Percentiles rank a stretch among this genome's conserved stretches.
These are phyloP conservation scores for Leccinum truebloodii DNA, from an alignment of 768 basidiomycete species.

Conservation along the genomic window DNA sequence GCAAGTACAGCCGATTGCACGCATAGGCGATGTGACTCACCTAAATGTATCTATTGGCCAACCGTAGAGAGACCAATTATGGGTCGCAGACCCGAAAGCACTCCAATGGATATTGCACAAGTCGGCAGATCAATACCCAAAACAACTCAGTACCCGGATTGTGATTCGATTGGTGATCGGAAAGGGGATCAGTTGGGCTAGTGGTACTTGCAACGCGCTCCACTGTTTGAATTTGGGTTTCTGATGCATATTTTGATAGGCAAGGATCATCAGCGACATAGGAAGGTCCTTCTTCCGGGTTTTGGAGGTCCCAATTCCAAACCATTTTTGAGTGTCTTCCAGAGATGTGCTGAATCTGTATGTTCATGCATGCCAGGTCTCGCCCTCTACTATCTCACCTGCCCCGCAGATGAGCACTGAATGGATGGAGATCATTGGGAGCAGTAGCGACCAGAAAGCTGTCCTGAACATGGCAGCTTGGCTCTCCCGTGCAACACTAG, in stretches of 20 bases:
- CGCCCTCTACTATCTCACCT: not conserved
- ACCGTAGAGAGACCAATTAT: conserved; percentile 44
- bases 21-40: not conserved
- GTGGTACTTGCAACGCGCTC: not conserved
- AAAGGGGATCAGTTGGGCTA: not conserved
- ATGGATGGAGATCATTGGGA: not conserved
- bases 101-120: conserved; percentile 41
- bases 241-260: conserved; percentile 19
- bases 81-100: conserved; percentile 51
- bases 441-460: not conserved
- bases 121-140: conserved; percentile 44
- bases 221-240: not conserved
- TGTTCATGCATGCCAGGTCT: not conserved
- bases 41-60: not conserved
- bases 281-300: conserved; percentile 55
- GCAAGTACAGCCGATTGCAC: conserved; percentile 12
- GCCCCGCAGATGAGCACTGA: not conserved
- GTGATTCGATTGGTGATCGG: not conserved
- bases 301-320: conserved; percentile 53
- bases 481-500: not conserved
- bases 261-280: conserved; percentile 51
- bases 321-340: conserved; percentile 51
- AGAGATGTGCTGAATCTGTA: conserved; percentile 34
- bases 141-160: conserved; percentile 31
- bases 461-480: conserved; percentile 27